Conservation (phyloP, 257 asterid species). For the Solanum chiquidenum region DNA sequence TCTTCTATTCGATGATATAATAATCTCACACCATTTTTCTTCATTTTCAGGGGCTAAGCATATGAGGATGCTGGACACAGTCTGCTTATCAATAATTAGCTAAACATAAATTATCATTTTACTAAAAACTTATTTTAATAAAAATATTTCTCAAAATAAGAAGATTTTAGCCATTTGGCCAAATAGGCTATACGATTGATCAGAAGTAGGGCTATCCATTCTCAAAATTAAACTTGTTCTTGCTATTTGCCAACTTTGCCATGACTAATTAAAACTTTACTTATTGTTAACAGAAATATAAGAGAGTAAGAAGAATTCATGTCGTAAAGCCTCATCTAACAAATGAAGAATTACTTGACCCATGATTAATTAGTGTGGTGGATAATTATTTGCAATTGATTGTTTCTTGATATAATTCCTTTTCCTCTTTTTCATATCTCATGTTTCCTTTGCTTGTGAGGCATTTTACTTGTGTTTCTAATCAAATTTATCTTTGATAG, state of each 20-base stretch:
- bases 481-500: not conserved
- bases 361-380: not conserved
- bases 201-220: too few relatives aligned
- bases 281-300: too few relatives aligned
- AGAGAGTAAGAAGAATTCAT: too few relatives aligned
- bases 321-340: too few relatives aligned
- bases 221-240: too few relatives aligned
- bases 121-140: too few relatives aligned
- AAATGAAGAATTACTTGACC: not conserved
- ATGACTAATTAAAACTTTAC: too few relatives aligned
- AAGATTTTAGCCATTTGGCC: not conserved
- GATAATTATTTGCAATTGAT: not conserved
- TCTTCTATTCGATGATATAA: not conserved
- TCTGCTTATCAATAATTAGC: not conserved
- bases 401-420: too few relatives aligned
- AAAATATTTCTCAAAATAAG: not conserved
- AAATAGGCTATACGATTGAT: too few relatives aligned
- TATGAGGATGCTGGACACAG: not conserved
- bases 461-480: not conserved
- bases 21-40: too few relatives aligned
- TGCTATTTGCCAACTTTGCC: too few relatives aligned
- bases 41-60: not conserved
- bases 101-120: too few relatives aligned
- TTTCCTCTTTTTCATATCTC: not conserved
- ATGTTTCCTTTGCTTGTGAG: not conserved